Percentiles rank a stretch among this genome's conserved stretches.
Evolutionary conservation across 495 filamentous ascomycete genomes (phyloP).

Genomic region (Penicillium lagena): DNA sequence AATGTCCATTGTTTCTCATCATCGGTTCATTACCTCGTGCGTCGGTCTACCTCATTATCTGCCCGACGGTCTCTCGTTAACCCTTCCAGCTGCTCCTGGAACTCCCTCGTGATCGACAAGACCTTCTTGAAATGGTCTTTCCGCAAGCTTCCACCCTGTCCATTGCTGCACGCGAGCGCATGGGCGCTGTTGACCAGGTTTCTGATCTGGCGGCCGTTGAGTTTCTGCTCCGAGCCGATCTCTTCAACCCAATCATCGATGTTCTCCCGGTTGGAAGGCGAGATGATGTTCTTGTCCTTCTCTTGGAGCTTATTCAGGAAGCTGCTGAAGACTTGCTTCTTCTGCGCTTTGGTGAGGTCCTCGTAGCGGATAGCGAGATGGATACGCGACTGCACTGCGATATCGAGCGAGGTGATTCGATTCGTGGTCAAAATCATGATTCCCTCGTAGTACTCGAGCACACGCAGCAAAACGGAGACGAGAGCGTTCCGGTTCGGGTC

Average conservation of each 20-base stretch:
- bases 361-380: slow-evolving; percentile 39
- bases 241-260: not conserved
- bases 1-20: too few species aligned
- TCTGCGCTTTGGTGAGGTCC: not conserved
- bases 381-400: slow-evolving; percentile 45
- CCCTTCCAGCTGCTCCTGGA: too few species aligned
- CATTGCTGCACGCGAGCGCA: not conserved
- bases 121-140: too few species aligned
- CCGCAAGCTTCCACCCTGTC: not conserved
- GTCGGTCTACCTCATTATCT: too few species aligned
- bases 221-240: not conserved
- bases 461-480: slow-evolving; percentile 47
- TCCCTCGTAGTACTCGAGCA: slow-evolving; percentile 50
- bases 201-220: not conserved
- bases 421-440: slow-evolving; percentile 31
- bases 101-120: too few species aligned
- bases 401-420: slow-evolving; percentile 43
- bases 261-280: not conserved
- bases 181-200: not conserved
- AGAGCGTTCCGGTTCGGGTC: slow-evolving; percentile 45
- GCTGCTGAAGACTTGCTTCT: not conserved
- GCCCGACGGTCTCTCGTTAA: too few species aligned
- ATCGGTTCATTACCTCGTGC: too few species aligned
- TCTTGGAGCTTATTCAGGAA: not conserved
- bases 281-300: not conserved